Conservation (phyloP, 768 basidiomycete species). For the Paxillus involutus region DNA sequence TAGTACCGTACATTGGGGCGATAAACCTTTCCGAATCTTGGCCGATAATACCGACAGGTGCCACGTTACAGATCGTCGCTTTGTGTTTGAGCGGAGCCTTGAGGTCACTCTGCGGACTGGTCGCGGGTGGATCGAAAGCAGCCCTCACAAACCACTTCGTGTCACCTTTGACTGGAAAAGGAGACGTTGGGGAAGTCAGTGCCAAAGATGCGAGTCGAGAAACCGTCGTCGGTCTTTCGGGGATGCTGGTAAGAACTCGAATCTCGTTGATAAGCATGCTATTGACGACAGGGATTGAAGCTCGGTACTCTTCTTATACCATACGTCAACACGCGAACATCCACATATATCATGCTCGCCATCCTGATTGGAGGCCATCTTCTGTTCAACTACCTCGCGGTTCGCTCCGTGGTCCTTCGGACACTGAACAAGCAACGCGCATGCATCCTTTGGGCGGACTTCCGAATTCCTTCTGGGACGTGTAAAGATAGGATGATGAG, state of each 20-base stretch:
- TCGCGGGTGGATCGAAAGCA: conserved; percentile 68
- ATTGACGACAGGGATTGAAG: conserved; percentile 32
- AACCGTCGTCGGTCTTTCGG: conserved; percentile 64
- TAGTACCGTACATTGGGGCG: conserved; percentile 54
- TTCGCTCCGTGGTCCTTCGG: conserved; percentile 55
- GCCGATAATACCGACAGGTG: conserved; percentile 30
- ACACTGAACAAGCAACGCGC: conserved; percentile 62
- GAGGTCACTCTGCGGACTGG: conserved; percentile 60
- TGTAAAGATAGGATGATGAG: conserved; percentile 17
- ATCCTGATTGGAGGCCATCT: conserved; percentile 55
- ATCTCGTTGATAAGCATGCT: background rate
- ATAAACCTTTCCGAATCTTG: conserved; percentile 29
- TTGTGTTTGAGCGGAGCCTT: conserved; percentile 61
- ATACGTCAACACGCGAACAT: conserved; percentile 44
- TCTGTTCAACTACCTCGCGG: conserved; percentile 56
- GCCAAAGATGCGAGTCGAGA: conserved; percentile 75
- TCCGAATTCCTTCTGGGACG: conserved; percentile 9
- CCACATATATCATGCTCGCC: conserved; percentile 53
- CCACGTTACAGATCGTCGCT: conserved; percentile 42
- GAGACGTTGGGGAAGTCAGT: conserved; percentile 69
- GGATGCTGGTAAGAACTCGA: conserved; percentile 56
- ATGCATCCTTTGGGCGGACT: conserved; percentile 47
- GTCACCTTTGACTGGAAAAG: conserved; percentile 45
- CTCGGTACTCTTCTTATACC: conserved; percentile 60
- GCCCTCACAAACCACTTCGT: conserved; percentile 69